These are phyloP conservation scores for Warburgia ugandensis DNA, from an alignment of 164 flowering plant genomes.

Conservation along the genomic window DNA sequence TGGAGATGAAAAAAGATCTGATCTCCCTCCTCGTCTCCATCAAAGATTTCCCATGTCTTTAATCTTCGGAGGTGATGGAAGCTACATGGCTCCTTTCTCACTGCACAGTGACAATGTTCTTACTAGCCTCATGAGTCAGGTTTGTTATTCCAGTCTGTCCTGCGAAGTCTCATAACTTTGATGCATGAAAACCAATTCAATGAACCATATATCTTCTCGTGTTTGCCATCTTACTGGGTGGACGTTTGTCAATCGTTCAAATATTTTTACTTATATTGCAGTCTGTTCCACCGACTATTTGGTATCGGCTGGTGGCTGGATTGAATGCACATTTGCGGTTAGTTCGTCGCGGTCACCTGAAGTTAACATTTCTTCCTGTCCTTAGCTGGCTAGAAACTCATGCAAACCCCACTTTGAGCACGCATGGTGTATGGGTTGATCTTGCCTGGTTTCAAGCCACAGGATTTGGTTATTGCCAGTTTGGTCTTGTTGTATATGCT, in stretches of 20 bases:
- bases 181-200: no score
- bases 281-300: slow-evolving; percentile 82
- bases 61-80: slow-evolving; percentile 94
- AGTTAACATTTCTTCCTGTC: slow-evolving; percentile 44
- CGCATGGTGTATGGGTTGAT: slow-evolving; percentile 56
- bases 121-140: slow-evolving; percentile 93
- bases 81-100: slow-evolving; percentile 89
- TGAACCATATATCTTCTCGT: no score
- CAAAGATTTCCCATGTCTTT: slow-evolving; percentile 77
- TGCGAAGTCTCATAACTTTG: no score
- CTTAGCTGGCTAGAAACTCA: slow-evolving; percentile 77
- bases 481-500: slow-evolving; percentile 61
- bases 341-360: slow-evolving; percentile 64
- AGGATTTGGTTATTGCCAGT: slow-evolving; percentile 63
- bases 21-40: slow-evolving; percentile 80
- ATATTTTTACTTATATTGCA: slow-evolving; percentile 18
- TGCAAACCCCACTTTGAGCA: slow-evolving; percentile 66
- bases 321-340: slow-evolving; percentile 86
- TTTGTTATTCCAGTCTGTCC: no score
- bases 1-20: slow-evolving; percentile 92
- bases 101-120: slow-evolving; percentile 81
- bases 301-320: slow-evolving; percentile 93
- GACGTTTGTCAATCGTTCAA: not conserved
- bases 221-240: no score
- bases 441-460: slow-evolving; percentile 81